A percentile compares a stretch with the other conserved stretches of the same genome.
Conservation (phyloP, 2,329 filamentous ascomycete species). For the Pseudocercospora musae region DNA sequence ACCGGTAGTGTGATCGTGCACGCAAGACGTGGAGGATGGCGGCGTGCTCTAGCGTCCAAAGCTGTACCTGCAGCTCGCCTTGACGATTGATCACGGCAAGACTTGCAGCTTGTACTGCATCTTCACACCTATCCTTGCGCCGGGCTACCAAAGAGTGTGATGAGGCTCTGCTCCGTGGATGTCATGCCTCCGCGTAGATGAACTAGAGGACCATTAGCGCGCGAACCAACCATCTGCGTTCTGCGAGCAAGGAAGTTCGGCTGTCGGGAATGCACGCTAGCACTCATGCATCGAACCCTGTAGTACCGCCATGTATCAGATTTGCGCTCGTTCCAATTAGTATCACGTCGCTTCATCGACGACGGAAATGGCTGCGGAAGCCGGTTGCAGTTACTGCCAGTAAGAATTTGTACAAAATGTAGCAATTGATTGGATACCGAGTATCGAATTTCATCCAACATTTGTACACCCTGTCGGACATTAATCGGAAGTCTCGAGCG, state of each 20-base stretch:
- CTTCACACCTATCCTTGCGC: not conserved
- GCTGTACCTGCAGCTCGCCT: slow-evolving; percentile 13
- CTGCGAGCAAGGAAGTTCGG: slow-evolving; percentile 23
- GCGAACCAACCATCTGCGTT: slow-evolving; percentile 2
- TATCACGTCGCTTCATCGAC: slow-evolving; percentile 18
- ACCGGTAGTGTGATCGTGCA: slow-evolving; percentile 17
- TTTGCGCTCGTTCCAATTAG: slow-evolving; percentile 22
- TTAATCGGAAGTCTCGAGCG: slow-evolving; percentile 18
- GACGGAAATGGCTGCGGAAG: slow-evolving; percentile 27
- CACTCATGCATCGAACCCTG: slow-evolving; percentile 25
- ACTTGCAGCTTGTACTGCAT: slow-evolving; percentile 14
- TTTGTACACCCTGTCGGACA: slow-evolving; percentile 20
- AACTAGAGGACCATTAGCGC: not conserved
- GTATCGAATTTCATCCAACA: slow-evolving; percentile 16
- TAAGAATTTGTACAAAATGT: slow-evolving; percentile 1
- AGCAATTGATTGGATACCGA: slow-evolving; percentile 23
- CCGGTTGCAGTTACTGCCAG: slow-evolving; percentile 26
- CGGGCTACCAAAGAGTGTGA: slow-evolving; percentile 1
- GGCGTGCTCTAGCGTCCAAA: slow-evolving; percentile 18
- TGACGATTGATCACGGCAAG: slow-evolving; percentile 12
- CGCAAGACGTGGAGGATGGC: slow-evolving; percentile 6
- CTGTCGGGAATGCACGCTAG: slow-evolving; percentile 28
- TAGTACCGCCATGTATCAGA: slow-evolving; percentile 31
- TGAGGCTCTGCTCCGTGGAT: not conserved
- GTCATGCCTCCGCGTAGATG: not conserved